These are phyloP conservation scores for Verticillium isaacii DNA, from an alignment of 2,329 filamentous ascomycete genomes.

Conservation along the genomic window DNA sequence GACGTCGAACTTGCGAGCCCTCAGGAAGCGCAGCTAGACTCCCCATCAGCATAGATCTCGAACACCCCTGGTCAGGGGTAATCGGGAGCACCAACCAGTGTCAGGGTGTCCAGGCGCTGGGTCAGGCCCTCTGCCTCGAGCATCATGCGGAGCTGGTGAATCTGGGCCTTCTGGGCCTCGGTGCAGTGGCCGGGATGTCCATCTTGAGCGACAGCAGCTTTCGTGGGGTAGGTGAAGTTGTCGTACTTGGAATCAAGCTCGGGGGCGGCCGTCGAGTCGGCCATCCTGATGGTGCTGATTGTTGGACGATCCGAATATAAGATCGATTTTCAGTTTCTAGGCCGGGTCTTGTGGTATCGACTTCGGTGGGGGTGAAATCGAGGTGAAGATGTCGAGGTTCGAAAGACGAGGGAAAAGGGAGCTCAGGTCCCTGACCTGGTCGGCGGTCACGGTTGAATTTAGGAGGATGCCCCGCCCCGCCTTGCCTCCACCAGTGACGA, in stretches of 20 bases:
- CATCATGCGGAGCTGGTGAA: constrained; percentile 77
- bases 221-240: constrained; percentile 85
- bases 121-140: constrained; percentile 81
- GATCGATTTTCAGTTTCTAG: too few species aligned
- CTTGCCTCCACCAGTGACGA: neutral
- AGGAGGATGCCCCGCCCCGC: neutral
- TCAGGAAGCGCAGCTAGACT: constrained; percentile 74
- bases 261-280: neutral
- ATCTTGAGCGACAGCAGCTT: neutral
- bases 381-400: neutral
- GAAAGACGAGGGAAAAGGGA: neutral
- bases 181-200: constrained; percentile 77
- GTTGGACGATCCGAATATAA: too few species aligned
- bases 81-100: constrained; percentile 57
- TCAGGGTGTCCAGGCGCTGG: constrained; percentile 86
- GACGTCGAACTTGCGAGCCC: constrained; percentile 94
- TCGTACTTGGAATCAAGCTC: constrained; percentile 87
- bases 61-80: neutral
- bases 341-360: too few species aligned
- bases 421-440: neutral
- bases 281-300: neutral
- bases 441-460: neutral
- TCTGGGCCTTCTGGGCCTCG: constrained; percentile 80
- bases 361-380: too few species aligned
- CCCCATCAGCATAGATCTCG: constrained; percentile 10